phyloP scores from a whole-genome alignment of 139 green algal genomes.

The Auxenochlorella pyrenoidosa region DNA sequence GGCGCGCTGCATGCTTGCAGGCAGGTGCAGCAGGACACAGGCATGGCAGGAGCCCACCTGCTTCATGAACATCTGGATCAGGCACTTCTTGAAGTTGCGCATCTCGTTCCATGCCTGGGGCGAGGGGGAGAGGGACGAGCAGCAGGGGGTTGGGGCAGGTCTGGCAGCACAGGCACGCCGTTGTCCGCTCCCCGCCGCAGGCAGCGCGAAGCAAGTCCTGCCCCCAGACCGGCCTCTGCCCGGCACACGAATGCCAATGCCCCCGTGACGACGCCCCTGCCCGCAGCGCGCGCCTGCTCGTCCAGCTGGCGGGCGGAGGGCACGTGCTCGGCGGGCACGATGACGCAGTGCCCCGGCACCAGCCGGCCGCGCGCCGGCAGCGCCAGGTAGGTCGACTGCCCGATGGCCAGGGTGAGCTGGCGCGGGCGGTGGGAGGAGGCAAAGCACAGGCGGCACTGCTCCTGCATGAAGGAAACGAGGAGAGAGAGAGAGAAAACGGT shows the following conservation, averaged over 20 bases:
- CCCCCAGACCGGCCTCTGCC: background rate
- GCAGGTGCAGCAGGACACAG: no score
- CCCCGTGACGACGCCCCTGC: no score
- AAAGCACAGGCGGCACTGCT: conserved; percentile 66
- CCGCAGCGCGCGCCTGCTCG: conserved; percentile 61
- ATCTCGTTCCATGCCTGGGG: conserved; percentile 87
- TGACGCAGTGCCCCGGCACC: conserved; percentile 84
- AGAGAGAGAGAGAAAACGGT: conserved; percentile 18
- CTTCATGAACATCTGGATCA: conserved; percentile 87
- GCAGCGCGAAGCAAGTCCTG: background rate
- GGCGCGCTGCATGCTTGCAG: no score
- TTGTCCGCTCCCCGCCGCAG: no score
- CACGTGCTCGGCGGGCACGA: conserved; percentile 82
- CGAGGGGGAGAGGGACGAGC: background rate
- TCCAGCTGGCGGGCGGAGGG: conserved; percentile 73
- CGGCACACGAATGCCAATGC: no score
- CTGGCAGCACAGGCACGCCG: no score
- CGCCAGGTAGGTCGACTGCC: conserved; percentile 83
- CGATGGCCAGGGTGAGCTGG: conserved; percentile 88
- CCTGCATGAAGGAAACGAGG: conserved; percentile 22
- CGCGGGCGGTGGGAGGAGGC: conserved; percentile 49
- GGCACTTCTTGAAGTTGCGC: conserved; percentile 99
- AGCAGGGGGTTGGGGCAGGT: no score
- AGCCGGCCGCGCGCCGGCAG: conserved; percentile 79
- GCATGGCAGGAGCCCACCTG: conserved; percentile 55